These are phyloP conservation scores for Russula emetica DNA, from an alignment of 768 basidiomycete species.

Conservation along the genomic window DNA sequence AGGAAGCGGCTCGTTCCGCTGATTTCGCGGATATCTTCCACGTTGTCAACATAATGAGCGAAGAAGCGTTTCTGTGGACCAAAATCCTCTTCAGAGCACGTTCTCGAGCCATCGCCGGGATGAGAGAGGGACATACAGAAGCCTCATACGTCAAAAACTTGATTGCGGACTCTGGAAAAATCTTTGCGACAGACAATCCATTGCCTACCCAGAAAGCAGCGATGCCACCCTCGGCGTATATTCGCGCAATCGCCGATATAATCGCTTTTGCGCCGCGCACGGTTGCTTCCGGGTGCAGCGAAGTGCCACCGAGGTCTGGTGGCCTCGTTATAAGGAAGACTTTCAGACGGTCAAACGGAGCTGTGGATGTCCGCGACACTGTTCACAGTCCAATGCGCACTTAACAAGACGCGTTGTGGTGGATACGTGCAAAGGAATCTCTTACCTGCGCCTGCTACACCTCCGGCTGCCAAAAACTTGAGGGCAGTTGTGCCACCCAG, in stretches of 20 bases:
- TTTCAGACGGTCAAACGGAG: slow-evolving; percentile 95
- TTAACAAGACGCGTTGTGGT: not conserved
- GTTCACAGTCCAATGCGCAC: slow-evolving; percentile 16
- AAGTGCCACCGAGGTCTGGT: slow-evolving; percentile 61
- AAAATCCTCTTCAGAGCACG: slow-evolving; percentile 6
- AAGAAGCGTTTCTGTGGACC: slow-evolving; percentile 81
- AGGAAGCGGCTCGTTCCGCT: slow-evolving; percentile 90
- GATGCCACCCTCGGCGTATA: slow-evolving; percentile 87
- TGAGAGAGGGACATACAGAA: slow-evolving; percentile 51
- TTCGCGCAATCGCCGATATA: slow-evolving; percentile 63
- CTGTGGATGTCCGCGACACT: slow-evolving; percentile 96
- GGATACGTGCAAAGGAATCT: slow-evolving; percentile 6
- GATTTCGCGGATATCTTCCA: slow-evolving; percentile 65
- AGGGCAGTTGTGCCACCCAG: slow-evolving; percentile 69
- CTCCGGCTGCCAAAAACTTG: slow-evolving; percentile 90
- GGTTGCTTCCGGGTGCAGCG: slow-evolving; percentile 42
- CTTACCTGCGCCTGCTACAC: slow-evolving; percentile 89
- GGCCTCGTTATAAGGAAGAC: slow-evolving; percentile 91
- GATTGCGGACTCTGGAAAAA: slow-evolving; percentile 97
- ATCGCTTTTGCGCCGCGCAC: slow-evolving; percentile 62
- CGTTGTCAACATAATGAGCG: slow-evolving; percentile 85
- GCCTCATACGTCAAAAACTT: slow-evolving; percentile 97
- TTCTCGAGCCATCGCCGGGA: not conserved
- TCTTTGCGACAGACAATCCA: slow-evolving; percentile 88
- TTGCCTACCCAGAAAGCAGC: slow-evolving; percentile 98